Percentiles rank a stretch among this genome's conserved stretches.
phyloP scores from a whole-genome alignment of 495 filamentous ascomycete genomes.

The Apiosordaria backusii region DNA sequence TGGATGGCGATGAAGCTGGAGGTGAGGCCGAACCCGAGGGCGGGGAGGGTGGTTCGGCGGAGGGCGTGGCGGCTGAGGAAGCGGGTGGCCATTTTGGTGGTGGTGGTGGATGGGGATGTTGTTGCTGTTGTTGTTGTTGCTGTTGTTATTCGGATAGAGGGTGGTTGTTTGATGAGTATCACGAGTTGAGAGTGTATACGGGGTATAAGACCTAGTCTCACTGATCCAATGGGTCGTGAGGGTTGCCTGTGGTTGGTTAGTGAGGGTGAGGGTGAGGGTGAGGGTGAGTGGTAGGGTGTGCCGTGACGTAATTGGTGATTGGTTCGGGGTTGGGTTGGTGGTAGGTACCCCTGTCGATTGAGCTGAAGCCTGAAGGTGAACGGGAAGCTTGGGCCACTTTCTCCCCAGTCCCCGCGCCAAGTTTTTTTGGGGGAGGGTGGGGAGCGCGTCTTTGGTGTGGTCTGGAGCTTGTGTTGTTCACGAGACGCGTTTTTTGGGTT shows the following conservation, averaged over 20 bases:
- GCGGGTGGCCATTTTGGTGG: constrained; percentile 18
- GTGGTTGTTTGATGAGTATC: not conserved
- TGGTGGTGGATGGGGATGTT: too few species aligned
- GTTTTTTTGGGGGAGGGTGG: not conserved
- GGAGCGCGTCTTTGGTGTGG: not conserved
- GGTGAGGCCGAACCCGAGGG: constrained; percentile 27
- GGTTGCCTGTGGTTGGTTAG: not conserved
- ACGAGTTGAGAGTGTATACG: not conserved
- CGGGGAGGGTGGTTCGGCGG: constrained; percentile 17
- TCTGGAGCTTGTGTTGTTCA: not conserved
- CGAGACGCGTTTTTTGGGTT: not conserved
- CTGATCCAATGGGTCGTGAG: too few species aligned
- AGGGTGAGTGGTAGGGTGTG: not conserved
- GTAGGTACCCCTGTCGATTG: too few species aligned
- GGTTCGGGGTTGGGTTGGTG: too few species aligned
- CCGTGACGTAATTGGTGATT: not conserved
- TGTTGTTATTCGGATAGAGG: not conserved
- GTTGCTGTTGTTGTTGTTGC: not conserved
- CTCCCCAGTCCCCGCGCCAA: not conserved
- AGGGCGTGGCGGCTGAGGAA: constrained; percentile 13
- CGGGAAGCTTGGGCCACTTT: not conserved
- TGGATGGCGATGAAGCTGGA: constrained; percentile 20
- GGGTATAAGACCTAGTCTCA: too few species aligned
- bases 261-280: not conserved
- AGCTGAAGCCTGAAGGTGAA: not conserved